Percentiles rank a stretch among this genome's conserved stretches.
Evolutionary conservation across 2,329 filamentous ascomycete genomes (phyloP).

Genomic region (Botrytis porri): DNA sequence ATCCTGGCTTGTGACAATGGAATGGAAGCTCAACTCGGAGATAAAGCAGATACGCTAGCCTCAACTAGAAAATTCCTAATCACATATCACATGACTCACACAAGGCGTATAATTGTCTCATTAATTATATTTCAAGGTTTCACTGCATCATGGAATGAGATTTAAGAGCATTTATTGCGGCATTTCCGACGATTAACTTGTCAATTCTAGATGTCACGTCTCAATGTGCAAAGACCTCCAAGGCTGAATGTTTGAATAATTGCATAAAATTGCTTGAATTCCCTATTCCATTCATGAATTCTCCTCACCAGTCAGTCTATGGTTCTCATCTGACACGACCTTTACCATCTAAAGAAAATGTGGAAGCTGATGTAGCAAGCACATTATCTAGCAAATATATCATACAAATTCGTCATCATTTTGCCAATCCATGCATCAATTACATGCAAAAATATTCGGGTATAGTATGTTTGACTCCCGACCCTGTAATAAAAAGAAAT

Average conservation of each 20-base stretch:
- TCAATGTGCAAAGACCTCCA: neutral
- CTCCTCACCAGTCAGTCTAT: neutral
- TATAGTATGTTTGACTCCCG: constrained; percentile 13
- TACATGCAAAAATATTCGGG: neutral
- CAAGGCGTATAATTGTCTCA: too few species aligned
- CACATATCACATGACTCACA: neutral
- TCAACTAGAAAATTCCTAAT: neutral
- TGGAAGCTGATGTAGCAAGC: neutral
- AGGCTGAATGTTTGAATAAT: neutral
- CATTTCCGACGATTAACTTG: neutral
- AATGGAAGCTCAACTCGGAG: neutral
- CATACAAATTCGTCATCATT: constrained; percentile 14
- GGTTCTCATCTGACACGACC: neutral
- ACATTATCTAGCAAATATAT: neutral
- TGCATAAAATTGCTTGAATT: neutral
- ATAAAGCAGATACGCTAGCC: neutral
- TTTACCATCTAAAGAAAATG: neutral
- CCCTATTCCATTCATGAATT: neutral
- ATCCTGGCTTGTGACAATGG: neutral
- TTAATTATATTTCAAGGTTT: neutral
- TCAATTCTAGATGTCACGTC: neutral
- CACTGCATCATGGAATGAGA: neutral
- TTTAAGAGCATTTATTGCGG: neutral
- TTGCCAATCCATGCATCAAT: constrained; percentile 1
- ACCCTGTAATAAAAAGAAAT: neutral